Base-by-base conservation (phyloP, 1,139 yeast genomes). In the Suhomyces guaymorum region DNA sequence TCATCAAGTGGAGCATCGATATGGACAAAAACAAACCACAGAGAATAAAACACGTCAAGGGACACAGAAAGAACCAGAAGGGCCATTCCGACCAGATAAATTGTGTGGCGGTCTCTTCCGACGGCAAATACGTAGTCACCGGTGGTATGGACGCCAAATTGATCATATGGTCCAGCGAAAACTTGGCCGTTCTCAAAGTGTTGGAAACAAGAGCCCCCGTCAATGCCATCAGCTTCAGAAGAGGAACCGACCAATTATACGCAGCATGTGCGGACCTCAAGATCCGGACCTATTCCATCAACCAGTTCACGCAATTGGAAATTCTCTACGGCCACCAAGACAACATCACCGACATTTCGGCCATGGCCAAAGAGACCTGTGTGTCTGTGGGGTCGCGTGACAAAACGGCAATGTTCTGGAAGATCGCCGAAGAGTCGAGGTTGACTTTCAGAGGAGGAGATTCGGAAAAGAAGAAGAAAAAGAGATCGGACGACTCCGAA, bases 291-390 rank as follows among this genome's bases (percentile, higher is more conserved):
- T 94, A 76, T 59, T 82, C 90, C 39, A 74, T 90, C 42, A 86
- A 81, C 52, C 97, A 89, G 60, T 75, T 84, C 56, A 80, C 96
- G 10, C 95, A 88, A 58, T 73, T 90, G 52, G 98, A 92, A 63
- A 81, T 87, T 4, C 68, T 92, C 33, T 92, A 88, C 59, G 98
- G 98, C 1, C 98, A 92, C 59, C 97, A 94, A 64, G 98, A 94
- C 57, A 70, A 76, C 37, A 90, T 92, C 28, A 74, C 77, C 28
- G 97, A 82, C 53, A 82, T 92, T 38, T 67, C 89, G 15, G 85
- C 96, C 0, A 68, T 92, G 44, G 77, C 79, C 12, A 80, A 81
- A 59, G 97, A 92, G 55, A 79, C 96, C 33, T 92, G 98, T 69
- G 92, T 92, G 24, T 87, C 96, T 15, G 97, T 90, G 16, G 98